These are phyloP conservation scores for Cercis canadensis DNA, from an alignment of 306 rosid genomes.

Conservation along the genomic window DNA sequence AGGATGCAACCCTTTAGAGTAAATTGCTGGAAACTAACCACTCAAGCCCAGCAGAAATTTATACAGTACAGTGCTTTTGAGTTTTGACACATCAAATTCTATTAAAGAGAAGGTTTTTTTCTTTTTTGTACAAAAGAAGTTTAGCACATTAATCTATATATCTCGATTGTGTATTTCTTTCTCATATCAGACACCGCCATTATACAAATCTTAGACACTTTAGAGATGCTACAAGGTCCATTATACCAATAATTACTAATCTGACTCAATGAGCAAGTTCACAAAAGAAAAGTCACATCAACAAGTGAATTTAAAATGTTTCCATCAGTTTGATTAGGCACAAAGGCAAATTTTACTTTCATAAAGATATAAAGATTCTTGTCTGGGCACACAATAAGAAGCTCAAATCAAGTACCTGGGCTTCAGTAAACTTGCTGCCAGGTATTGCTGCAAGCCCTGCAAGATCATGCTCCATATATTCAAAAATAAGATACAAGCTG, in stretches of 20 bases:
- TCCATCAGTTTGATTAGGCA: background rate
- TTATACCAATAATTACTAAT: background rate
- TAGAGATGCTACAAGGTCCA: background rate
- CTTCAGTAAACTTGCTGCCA: constrained; percentile 68
- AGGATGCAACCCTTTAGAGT: constrained; percentile 11
- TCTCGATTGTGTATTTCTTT: background rate
- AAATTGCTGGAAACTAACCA: no score
- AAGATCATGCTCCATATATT: constrained; percentile 93
- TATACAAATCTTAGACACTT: constrained; percentile 1
- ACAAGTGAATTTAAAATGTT: background rate
- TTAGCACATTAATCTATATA: background rate
- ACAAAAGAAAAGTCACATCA: constrained; percentile 2
- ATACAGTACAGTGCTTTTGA: background rate
- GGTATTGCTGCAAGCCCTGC: constrained; percentile 68
- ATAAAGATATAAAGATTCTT: constrained; percentile 4
- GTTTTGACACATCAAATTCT: constrained; percentile 4
- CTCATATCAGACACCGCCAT: background rate
- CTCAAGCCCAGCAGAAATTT: no score
- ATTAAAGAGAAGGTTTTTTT: background rate
- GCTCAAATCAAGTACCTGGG: constrained; percentile 59
- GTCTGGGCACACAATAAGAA: constrained; percentile 6
- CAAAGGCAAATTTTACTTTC: constrained; percentile 1
- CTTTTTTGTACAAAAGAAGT: background rate
- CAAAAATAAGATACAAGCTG: constrained; percentile 84
- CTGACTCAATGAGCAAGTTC: constrained; percentile 16